Conservation (phyloP, 257 asterid genomes). For the Nicotiana tomentosiformis region DNA sequence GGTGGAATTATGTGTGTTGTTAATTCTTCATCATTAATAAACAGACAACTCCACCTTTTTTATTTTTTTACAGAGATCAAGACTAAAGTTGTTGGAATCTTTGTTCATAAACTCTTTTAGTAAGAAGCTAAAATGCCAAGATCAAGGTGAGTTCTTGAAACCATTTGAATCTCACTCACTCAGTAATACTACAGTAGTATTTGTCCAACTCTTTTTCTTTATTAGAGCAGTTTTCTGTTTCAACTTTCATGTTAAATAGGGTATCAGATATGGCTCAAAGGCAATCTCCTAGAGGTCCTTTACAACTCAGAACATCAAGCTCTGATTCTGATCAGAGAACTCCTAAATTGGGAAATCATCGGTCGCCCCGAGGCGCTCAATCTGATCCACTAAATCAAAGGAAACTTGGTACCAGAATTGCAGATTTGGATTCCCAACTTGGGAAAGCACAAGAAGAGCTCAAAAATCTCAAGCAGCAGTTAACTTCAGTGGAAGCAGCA, state of each 20-base stretch:
- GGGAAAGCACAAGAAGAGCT: slow-evolving; percentile 89
- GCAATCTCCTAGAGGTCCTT: slow-evolving; percentile 55
- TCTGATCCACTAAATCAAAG: slow-evolving; percentile 49
- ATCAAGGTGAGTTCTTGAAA: slow-evolving; percentile 45
- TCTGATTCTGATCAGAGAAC: slow-evolving; percentile 71
- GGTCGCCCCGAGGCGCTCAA: slow-evolving; percentile 54
- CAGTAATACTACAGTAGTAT: background rate
- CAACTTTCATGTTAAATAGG: slow-evolving; percentile 25
- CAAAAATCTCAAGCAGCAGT: slow-evolving; percentile 58
- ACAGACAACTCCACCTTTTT: background rate
- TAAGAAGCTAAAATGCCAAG: slow-evolving; percentile 47
- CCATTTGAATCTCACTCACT: background rate
- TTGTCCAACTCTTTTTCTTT: background rate
- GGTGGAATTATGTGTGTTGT: background rate
- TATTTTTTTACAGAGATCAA: background rate
- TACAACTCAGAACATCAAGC: slow-evolving; percentile 54
- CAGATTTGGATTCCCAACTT: slow-evolving; percentile 85
- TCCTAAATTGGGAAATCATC: slow-evolving; percentile 46
- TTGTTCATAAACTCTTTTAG: background rate
- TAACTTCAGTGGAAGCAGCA: slow-evolving; percentile 59
- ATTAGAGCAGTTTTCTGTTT: background rate
- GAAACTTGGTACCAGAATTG: slow-evolving; percentile 80
- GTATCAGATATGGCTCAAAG: slow-evolving; percentile 59
- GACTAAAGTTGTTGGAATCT: background rate
- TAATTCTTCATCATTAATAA: background rate